These are phyloP conservation scores for Kodamaea hsintzibuensis DNA, from an alignment of 805 yeast species.

Conservation along the genomic window DNA sequence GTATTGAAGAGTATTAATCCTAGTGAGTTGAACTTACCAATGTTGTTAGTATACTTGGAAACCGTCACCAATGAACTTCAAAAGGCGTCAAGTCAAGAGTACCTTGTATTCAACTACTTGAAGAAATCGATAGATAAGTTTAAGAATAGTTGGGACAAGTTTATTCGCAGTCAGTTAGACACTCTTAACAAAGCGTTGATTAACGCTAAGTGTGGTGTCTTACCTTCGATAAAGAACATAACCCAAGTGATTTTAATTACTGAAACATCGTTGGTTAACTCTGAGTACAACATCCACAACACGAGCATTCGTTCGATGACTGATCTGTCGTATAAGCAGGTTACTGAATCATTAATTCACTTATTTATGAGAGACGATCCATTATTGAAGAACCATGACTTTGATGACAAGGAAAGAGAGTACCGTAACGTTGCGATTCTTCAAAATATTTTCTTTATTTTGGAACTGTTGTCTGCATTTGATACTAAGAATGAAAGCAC, in stretches of 20 bases:
- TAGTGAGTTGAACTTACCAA: conserved; percentile 34
- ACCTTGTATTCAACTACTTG: conserved; percentile 48
- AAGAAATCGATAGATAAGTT: conserved; percentile 54
- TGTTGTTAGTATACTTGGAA: conserved; percentile 32
- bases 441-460: conserved; percentile 39
- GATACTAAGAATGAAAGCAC: conserved; percentile 20
- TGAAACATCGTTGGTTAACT: conserved; percentile 32
- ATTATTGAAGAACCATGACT: conserved; percentile 41
- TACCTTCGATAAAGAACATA: conserved; percentile 35
- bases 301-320: conserved; percentile 24
- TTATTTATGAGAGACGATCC: conserved; percentile 44
- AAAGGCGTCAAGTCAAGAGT: conserved; percentile 62
- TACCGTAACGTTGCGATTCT: conserved; percentile 40
- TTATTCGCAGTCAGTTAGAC: conserved; percentile 54
- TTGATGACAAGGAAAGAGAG: conserved; percentile 45
- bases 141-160: conserved; percentile 57
- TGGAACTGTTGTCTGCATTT: conserved; percentile 28
- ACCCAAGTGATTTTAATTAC: conserved; percentile 32
- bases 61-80: conserved; percentile 36
- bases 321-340: conserved; percentile 30
- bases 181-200: conserved; percentile 34
- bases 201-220: conserved; percentile 36
- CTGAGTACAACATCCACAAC: conserved; percentile 18
- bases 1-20: conserved; percentile 40
- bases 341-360: conserved; percentile 34